Conservation (phyloP, 805 yeast genomes). For the Starmerella bacillaris region DNA sequence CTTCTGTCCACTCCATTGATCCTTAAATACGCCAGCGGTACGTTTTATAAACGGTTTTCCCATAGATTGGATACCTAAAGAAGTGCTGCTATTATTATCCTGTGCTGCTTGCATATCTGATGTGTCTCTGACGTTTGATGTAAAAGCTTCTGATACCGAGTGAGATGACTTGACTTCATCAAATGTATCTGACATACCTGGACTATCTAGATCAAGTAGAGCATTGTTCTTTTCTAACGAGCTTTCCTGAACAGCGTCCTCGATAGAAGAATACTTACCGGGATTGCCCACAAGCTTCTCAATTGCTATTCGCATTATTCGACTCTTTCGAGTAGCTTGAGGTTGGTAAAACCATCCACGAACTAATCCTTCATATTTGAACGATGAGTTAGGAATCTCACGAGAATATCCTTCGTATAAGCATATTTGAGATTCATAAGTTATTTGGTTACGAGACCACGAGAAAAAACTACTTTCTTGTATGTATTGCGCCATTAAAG, state of each 20-base stretch:
- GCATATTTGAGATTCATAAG: neutral
- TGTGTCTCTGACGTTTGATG: neutral
- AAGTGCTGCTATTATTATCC: neutral
- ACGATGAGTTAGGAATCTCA: slow-evolving; percentile 2
- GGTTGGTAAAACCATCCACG: slow-evolving; percentile 58
- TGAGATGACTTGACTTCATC: neutral
- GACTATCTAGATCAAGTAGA: too few relatives aligned
- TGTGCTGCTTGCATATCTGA: too few relatives aligned
- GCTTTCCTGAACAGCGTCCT: slow-evolving; percentile 9
- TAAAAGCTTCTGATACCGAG: neutral
- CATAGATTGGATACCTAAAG: neutral
- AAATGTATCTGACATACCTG: too few relatives aligned
- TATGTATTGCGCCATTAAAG: neutral
- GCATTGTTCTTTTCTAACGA: slow-evolving; percentile 3
- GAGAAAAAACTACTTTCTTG: neutral
- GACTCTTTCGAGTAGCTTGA: slow-evolving; percentile 56
- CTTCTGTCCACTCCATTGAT: neutral
- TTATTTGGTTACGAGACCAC: neutral
- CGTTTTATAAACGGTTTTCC: neutral
- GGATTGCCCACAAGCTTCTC: slow-evolving; percentile 18
- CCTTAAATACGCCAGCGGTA: neutral
- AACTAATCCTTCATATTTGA: slow-evolving; percentile 22
- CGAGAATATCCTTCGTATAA: slow-evolving; percentile 14
- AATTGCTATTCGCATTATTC: slow-evolving; percentile 29
- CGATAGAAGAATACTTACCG: slow-evolving; percentile 16